Base-by-base conservation (phyloP, 2,329 filamentous ascomycete species). In the Cordyceps farinosa region DNA sequence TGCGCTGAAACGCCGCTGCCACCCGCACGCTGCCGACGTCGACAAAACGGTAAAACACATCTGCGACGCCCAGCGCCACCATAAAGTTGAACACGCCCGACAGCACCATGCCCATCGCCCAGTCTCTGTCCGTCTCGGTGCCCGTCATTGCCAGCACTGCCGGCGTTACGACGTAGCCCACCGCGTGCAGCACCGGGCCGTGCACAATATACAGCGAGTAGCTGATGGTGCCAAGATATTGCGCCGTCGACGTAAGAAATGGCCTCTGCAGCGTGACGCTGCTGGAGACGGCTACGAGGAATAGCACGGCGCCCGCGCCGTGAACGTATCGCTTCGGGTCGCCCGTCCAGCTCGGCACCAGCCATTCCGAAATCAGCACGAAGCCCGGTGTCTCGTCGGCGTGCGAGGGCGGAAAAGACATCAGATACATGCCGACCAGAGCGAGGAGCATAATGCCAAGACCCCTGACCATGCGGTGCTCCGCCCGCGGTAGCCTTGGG, bases 171-270 rank as follows among this genome's bases (percentile, higher is more conserved):
- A 53, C 44, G 30, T 64, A 64, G 8, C 62, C 62, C 10, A 64
- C 42, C 2, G 45, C 34, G 51, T 64, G 62, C 50, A 61, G 36
- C 50, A 64, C 50, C 29, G 62, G 62, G 10, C 62, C 62, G 44
- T 64, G 62, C 32, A 64, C 62, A 27, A 64, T 61, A 8, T 64
- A 64, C 3, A 64, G 36, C 11, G 62, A 32, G 34, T 64, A 64
- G 62, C 62, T 64, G 32, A 64, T 48, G n/a, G 10, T 56, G 29
- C 62, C 62, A 10, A 64, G 57, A 29, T 64, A 64, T 42, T 59
- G 55, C 34, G 62, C 62, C 47, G 51, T 34, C 44, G 56, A 13
- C 22, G 55, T 61, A 5, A 61, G 47, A 4, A 64, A 64, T 34
- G 62, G 54, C 42, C 62, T 38, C 48, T 61, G 62, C 51, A 64